Percentiles rank a stretch among this genome's conserved stretches.
phyloP scores from a whole-genome alignment of 2,329 filamentous ascomycete species.

The Ramichloridium luteum region DNA sequence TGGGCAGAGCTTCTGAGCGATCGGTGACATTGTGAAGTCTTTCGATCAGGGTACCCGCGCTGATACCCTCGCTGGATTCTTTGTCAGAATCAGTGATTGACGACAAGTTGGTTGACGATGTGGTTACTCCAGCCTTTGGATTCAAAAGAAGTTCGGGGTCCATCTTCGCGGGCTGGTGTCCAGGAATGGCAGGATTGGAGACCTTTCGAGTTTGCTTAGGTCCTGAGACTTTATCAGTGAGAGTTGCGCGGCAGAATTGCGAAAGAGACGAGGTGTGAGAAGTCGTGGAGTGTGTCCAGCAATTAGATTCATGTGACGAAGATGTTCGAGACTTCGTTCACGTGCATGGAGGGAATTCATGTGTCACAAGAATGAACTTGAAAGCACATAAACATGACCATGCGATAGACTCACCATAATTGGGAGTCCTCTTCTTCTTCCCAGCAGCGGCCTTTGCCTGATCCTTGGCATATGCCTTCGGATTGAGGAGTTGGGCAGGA shows the following conservation, averaged over 20 bases:
- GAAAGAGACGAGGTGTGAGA: slow-evolving; percentile 6
- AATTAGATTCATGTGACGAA: slow-evolving; percentile 9
- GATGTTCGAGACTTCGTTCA: not conserved
- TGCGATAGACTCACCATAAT: slow-evolving; percentile 24
- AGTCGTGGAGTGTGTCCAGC: slow-evolving; percentile 4
- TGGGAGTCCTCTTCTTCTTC: slow-evolving; percentile 15
- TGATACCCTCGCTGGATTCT: slow-evolving; percentile 21
- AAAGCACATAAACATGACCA: no score
- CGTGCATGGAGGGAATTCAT: slow-evolving; percentile 5
- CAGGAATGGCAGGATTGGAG: slow-evolving; percentile 4
- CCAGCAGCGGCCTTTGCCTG: slow-evolving; percentile 17
- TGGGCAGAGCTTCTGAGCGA: slow-evolving; percentile 44
- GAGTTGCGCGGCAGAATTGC: slow-evolving; percentile 5
- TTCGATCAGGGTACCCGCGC: slow-evolving; percentile 56
- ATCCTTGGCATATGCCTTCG: slow-evolving; percentile 26
- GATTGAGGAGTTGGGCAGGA: slow-evolving; percentile 26
- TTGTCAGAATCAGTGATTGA: no score
- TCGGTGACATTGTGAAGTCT: slow-evolving; percentile 62
- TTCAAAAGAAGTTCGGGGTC: slow-evolving; percentile 16
- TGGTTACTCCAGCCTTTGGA: slow-evolving; percentile 10
- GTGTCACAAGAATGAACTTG: slow-evolving; percentile 2
- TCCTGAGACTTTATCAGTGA: slow-evolving; percentile 14
- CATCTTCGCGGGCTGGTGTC: slow-evolving; percentile 6
- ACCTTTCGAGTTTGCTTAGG: slow-evolving; percentile 20
- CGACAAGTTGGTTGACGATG: slow-evolving; percentile 2